phyloP scores from a whole-genome alignment of 2,329 filamentous ascomycete genomes.

The Cryphonectria nitschkei region DNA sequence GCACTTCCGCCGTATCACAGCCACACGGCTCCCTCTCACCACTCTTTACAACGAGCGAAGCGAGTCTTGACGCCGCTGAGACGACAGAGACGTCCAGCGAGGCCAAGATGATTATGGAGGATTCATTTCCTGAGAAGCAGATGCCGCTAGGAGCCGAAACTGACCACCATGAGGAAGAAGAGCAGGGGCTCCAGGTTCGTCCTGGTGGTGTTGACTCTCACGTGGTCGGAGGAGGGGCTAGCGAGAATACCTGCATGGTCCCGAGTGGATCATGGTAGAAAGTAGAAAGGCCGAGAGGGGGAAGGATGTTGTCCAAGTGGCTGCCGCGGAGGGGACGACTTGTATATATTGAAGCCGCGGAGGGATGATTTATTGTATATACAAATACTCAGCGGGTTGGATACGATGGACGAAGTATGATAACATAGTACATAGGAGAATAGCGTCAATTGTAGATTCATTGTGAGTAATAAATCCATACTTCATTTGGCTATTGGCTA shows the following conservation, averaged over 20 bases:
- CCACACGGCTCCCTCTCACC: not conserved
- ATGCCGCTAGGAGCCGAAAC: not conserved
- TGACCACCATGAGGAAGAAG: not conserved
- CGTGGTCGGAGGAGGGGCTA: not conserved
- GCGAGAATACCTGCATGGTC: not conserved
- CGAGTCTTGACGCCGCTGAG: not conserved
- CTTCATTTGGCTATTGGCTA: too few species aligned
- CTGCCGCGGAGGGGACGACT: not conserved
- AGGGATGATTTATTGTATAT: not conserved
- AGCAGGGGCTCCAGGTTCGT: not conserved
- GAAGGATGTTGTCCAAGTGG: not conserved
- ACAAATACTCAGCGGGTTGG: not conserved
- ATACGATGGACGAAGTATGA: not conserved
- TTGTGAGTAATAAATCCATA: not conserved
- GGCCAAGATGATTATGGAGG: not conserved
- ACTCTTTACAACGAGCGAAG: not conserved
- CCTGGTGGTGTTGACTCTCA: not conserved
- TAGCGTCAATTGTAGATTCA: not conserved
- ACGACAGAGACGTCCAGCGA: not conserved
- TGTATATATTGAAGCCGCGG: not conserved
- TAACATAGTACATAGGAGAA: not conserved
- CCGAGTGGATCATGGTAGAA: not conserved
- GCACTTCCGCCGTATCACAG: not conserved
- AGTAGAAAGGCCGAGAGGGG: too few species aligned
- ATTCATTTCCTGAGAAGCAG: not conserved